phyloP scores from a whole-genome alignment of 2,329 filamentous ascomycete species.

The Tolypocladium tropicale region DNA sequence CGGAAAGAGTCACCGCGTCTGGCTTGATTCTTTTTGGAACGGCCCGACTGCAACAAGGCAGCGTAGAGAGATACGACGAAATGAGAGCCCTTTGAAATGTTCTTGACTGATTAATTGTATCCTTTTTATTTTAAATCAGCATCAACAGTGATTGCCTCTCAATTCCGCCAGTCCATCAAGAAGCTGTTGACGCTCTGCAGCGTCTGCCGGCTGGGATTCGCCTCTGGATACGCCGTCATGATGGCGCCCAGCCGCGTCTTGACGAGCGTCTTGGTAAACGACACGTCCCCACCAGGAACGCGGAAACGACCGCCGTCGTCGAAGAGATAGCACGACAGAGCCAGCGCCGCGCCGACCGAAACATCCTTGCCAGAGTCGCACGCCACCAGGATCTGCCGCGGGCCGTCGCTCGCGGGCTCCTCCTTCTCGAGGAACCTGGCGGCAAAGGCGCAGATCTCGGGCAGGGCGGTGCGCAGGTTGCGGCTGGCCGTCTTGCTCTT shows the following conservation, averaged over 20 bases:
- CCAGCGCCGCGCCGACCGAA: slow-evolving; percentile 66
- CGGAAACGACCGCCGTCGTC: slow-evolving; percentile 46
- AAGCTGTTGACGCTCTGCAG: slow-evolving; percentile 89
- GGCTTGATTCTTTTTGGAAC: neutral
- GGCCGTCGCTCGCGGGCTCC: neutral
- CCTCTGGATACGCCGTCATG: slow-evolving; percentile 65
- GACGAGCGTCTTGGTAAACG: slow-evolving; percentile 65
- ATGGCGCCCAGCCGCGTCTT: slow-evolving; percentile 72
- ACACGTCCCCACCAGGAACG: slow-evolving; percentile 10
- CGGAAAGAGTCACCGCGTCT: neutral
- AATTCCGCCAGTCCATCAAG: slow-evolving; percentile 52
- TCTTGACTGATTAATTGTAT: neutral
- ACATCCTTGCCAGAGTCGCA: slow-evolving; percentile 75
- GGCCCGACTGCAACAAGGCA: neutral
- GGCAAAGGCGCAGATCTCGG: slow-evolving; percentile 49
- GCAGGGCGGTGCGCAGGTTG: slow-evolving; percentile 64
- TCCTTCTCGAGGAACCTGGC: slow-evolving; percentile 21
- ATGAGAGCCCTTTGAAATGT: slow-evolving; percentile 8
- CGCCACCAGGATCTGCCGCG: slow-evolving; percentile 41
- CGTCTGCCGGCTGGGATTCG: slow-evolving; percentile 75
- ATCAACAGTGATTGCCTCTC: slow-evolving; percentile 3
- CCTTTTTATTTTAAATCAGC: too few relatives aligned
- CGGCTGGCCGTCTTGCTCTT: slow-evolving; percentile 71
- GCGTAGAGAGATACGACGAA: slow-evolving; percentile 12
- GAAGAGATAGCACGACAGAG: slow-evolving; percentile 64